Evolutionary conservation across 139 green algal genomes (phyloP).

Genomic region (Edaphochlamys debaryana): DNA sequence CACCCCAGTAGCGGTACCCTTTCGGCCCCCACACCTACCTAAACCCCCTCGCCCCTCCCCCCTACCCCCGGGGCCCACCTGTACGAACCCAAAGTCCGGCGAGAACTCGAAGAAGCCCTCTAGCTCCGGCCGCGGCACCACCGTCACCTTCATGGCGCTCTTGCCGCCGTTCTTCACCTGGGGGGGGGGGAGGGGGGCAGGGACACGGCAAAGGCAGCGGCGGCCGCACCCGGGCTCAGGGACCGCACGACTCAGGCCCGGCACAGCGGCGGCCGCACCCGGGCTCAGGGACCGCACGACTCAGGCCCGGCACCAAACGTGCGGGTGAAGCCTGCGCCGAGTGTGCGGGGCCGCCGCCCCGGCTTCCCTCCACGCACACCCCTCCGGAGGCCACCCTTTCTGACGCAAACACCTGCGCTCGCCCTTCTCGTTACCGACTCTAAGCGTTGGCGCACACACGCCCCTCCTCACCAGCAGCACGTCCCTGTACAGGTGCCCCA

Average conservation of each 20-base stretch:
- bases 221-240: background rate
- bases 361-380: too few relatives aligned
- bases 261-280: background rate
- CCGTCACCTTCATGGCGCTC: conserved; percentile 71
- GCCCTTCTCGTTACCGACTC: background rate
- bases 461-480: conserved; percentile 34
- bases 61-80: conserved; percentile 39
- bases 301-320: background rate
- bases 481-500: conserved; percentile 54
- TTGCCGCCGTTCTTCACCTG: conserved; percentile 69
- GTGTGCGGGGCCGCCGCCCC: too few relatives aligned
- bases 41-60: too few relatives aligned
- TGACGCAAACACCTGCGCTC: too few relatives aligned
- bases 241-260: background rate
- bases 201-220: conserved; percentile 7
- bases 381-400: too few relatives aligned
- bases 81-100: conserved; percentile 71
- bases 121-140: conserved; percentile 58
- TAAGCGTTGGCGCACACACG: background rate
- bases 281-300: background rate
- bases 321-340: too few relatives aligned
- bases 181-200: background rate
- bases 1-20: too few relatives aligned
- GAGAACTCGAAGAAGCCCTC: conserved; percentile 61
- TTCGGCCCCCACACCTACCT: too few relatives aligned